Percentiles rank a stretch among this genome's conserved stretches.
Evolutionary conservation across 306 rosid species (phyloP).

Genomic region (Fragaria vesca): DNA sequence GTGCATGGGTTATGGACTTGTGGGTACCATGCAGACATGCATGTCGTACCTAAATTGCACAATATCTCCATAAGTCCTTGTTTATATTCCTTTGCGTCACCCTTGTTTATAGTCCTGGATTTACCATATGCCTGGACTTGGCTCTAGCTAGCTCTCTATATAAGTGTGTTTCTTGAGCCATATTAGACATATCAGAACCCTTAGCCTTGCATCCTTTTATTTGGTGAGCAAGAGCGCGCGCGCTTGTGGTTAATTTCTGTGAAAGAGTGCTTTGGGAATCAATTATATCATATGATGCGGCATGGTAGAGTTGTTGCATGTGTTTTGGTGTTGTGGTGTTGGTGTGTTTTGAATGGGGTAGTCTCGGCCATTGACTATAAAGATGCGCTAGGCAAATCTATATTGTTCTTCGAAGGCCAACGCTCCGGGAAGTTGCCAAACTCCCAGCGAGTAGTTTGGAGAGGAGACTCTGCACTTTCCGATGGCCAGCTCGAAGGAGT

Average conservation of each 20-base stretch:
- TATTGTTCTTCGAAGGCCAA: conserved; percentile 83
- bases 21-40: not conserved
- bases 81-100: conserved; percentile 3
- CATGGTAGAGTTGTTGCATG: conserved; percentile 26
- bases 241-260: not conserved
- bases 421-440: conserved; percentile 71
- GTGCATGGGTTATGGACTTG: not conserved
- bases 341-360: conserved; percentile 31
- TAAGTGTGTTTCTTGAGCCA: conserved; percentile 1
- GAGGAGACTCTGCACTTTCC: conserved; percentile 72
- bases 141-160: conserved; percentile 15
- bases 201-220: not conserved
- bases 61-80: not conserved
- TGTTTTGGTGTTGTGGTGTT: conserved; percentile 36
- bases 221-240: not conserved
- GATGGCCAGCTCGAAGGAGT: conserved; percentile 65
- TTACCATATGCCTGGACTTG: not conserved
- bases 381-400: conserved; percentile 70
- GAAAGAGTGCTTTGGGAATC: not conserved
- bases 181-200: conserved; percentile 15
- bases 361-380: conserved; percentile 26
- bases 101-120: not conserved
- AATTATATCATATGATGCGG: not conserved
- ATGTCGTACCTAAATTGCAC: not conserved
- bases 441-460: conserved; percentile 61